These are phyloP conservation scores for Oryza meyeriana DNA, from an alignment of 176 grass and related monocot genomes.

Conservation along the genomic window DNA sequence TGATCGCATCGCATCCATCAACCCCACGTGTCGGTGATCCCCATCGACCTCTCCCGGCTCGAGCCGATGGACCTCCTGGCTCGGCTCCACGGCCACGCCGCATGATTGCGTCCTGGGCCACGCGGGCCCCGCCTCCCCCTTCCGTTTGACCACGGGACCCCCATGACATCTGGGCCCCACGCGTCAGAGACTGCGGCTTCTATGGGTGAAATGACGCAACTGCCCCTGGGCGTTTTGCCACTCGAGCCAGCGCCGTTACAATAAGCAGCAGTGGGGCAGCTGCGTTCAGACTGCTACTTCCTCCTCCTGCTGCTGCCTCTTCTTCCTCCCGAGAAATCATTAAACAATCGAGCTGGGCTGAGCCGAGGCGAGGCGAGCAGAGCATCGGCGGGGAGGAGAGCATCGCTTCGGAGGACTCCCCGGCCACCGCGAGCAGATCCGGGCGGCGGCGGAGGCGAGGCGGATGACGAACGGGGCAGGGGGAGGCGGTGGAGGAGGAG, in stretches of 20 bases:
- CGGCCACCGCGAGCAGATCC: constrained; percentile 33
- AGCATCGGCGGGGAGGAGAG: not conserved
- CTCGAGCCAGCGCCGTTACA: not conserved
- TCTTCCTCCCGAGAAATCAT: constrained; percentile 31
- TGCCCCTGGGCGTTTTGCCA: not conserved
- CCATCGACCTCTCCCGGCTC: not conserved
- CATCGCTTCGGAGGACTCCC: not conserved
- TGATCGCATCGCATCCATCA: not conserved
- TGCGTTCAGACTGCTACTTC: constrained; percentile 34
- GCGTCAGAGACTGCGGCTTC: not conserved
- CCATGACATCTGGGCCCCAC: not conserved
- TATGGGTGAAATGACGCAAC: not conserved
- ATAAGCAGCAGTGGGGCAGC: not conserved
- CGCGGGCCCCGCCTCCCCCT: not conserved
- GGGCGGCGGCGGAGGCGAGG: not conserved
- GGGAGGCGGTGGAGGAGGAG: not conserved
- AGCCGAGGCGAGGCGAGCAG: not conserved
- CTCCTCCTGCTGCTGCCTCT: not conserved
- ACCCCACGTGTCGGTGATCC: not conserved
- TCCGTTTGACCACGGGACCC: constrained; percentile 25
- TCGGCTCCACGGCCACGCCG: not conserved
- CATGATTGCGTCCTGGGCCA: constrained; percentile 3
- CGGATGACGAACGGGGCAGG: constrained; percentile 36
- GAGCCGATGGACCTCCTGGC: not conserved
- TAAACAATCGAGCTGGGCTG: constrained; percentile 20